Percentiles rank a stretch among this genome's conserved stretches.
These are phyloP conservation scores for Nematodospora valgi DNA, from an alignment of 805 yeast genomes.

Conservation along the genomic window DNA sequence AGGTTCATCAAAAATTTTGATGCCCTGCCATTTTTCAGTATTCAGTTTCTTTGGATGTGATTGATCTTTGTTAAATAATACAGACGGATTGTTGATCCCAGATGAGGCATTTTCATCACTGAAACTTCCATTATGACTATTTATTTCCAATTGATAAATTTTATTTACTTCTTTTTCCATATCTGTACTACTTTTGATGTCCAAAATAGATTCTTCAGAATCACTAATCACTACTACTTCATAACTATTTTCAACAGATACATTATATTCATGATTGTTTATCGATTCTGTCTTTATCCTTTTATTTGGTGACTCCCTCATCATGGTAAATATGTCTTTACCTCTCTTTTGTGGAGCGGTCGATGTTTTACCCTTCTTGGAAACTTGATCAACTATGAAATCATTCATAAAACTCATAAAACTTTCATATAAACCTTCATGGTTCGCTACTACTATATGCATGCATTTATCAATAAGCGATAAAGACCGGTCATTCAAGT, in stretches of 20 bases:
- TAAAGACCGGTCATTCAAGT: conserved; percentile 17
- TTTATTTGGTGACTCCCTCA: conserved; percentile 7
- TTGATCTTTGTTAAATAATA: background rate
- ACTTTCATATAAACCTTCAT: conserved; percentile 1
- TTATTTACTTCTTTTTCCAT: conserved; percentile 19
- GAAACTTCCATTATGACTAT: background rate
- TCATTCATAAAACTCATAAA: conserved; percentile 1
- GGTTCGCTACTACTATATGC: background rate
- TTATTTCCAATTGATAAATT: conserved; percentile 10
- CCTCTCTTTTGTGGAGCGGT: background rate
- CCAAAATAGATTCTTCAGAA: background rate
- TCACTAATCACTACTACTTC: conserved; percentile 5
- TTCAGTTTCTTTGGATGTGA: background rate
- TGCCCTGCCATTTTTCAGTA: background rate
- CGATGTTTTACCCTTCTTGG: background rate
- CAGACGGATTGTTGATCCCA: background rate
- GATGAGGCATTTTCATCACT: background rate
- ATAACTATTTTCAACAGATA: conserved; percentile 1
- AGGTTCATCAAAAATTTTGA: conserved; percentile 28
- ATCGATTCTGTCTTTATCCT: background rate
- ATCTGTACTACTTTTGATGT: background rate
- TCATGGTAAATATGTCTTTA: conserved; percentile 2
- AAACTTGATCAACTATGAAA: conserved; percentile 3
- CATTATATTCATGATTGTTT: conserved; percentile 3
- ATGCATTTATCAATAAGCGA: conserved; percentile 1